Evolutionary conservation across 306 rosid species (phyloP).

Genomic region (Vicia villosa): DNA sequence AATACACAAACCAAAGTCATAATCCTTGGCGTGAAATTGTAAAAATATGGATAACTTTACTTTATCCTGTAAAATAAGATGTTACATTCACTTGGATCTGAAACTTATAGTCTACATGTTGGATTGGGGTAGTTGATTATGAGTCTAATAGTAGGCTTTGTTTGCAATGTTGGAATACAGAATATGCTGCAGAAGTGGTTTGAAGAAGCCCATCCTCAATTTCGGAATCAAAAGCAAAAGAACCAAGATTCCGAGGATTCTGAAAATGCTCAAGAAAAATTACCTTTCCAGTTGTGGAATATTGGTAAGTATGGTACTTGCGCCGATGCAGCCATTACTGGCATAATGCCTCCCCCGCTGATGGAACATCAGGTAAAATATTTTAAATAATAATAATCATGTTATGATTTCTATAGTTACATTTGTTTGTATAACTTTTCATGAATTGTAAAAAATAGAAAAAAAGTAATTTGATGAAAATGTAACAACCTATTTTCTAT

Average conservation of each 20-base stretch:
- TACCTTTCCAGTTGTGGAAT: slow-evolving; percentile 86
- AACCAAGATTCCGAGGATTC: slow-evolving; percentile 51
- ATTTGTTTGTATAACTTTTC: slow-evolving; percentile 20
- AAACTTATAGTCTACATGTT: slow-evolving; percentile 26
- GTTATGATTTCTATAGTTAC: slow-evolving; percentile 10
- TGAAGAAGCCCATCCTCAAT: slow-evolving; percentile 62
- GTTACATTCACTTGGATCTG: neutral
- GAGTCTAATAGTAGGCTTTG: slow-evolving; percentile 36
- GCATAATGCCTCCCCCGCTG: slow-evolving; percentile 98
- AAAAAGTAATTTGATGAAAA: slow-evolving; percentile 18
- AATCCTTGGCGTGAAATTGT: slow-evolving; percentile 29
- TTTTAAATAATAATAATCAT: slow-evolving; percentile 2
- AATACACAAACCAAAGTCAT: neutral
- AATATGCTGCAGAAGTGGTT: slow-evolving; percentile 79
- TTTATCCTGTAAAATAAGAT: slow-evolving; percentile 3
- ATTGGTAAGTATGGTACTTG: slow-evolving; percentile 84
- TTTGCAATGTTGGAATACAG: slow-evolving; percentile 52
- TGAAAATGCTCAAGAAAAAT: slow-evolving; percentile 55
- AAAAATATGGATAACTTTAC: neutral
- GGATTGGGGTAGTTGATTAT: slow-evolving; percentile 24
- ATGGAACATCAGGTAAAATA: slow-evolving; percentile 86
- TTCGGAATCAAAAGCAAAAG: slow-evolving; percentile 61
- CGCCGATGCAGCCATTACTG: slow-evolving; percentile 90
- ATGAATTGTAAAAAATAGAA: slow-evolving; percentile 13
- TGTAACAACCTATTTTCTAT: neutral